Evolutionary conservation across 768 basidiomycete species (phyloP).

Genomic region (Hypholoma fasciculare): DNA sequence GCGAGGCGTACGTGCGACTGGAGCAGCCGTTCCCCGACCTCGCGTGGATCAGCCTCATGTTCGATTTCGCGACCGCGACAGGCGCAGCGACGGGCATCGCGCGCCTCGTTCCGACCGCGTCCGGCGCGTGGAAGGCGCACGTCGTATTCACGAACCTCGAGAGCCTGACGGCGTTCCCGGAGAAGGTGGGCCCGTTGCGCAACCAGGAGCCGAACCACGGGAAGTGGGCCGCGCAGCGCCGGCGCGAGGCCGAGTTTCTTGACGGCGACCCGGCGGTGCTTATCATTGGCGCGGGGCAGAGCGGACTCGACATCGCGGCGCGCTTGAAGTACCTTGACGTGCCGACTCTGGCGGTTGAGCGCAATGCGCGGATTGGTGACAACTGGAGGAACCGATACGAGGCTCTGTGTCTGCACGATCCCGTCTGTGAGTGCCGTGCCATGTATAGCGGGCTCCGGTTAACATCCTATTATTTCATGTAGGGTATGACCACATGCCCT

Average conservation of each 20-base stretch:
- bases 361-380: conserved; percentile 50
- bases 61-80: conserved; percentile 47
- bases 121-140: conserved; percentile 52
- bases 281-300: conserved; percentile 56
- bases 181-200: conserved; percentile 41
- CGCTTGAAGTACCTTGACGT: conserved; percentile 54
- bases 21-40: conserved; percentile 38
- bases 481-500: conserved; percentile 59
- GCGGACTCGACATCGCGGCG: conserved; percentile 56
- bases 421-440: conserved; percentile 38
- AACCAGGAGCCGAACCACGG: conserved; percentile 43
- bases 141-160: conserved; percentile 53
- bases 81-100: conserved; percentile 45
- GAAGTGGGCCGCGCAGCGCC: conserved; percentile 45
- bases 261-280: conserved; percentile 53
- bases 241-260: conserved; percentile 40
- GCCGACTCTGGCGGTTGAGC: conserved; percentile 53
- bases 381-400: conserved; percentile 64
- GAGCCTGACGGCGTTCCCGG: conserved; percentile 42
- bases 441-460: neutral
- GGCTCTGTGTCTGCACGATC: conserved; percentile 54
- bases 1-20: conserved; percentile 22
- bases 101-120: conserved; percentile 47
- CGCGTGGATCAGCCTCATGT: conserved; percentile 45
- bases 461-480: neutral